phyloP scores from a whole-genome alignment of 2,329 filamentous ascomycete genomes.

The Waltergamsia citrina region DNA sequence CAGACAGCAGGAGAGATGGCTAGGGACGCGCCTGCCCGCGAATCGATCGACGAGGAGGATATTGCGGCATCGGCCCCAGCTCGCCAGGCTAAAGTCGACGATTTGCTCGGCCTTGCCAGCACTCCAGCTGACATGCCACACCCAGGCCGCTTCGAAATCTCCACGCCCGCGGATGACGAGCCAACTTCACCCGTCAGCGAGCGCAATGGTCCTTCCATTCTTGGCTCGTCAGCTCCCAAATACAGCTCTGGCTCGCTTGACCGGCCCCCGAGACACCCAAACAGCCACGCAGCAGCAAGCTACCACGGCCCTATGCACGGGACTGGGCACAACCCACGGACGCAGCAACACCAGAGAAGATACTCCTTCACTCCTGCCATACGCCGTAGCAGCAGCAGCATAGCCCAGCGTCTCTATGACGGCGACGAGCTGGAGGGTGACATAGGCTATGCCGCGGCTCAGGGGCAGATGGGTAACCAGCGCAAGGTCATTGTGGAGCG shows the following conservation, averaged over 20 bases:
- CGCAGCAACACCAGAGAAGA: conserved; percentile 35
- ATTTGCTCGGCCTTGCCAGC: conserved; percentile 60
- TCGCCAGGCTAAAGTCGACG: conserved; percentile 31
- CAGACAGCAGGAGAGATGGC: conserved; percentile 52
- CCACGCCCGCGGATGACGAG: conserved; percentile 23
- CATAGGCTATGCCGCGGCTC: conserved; percentile 85
- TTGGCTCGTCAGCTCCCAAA: not conserved
- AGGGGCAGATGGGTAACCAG: conserved; percentile 84
- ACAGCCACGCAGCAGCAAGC: conserved; percentile 18
- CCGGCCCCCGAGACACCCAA: conserved; percentile 6
- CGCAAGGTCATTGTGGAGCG: conserved; percentile 95
- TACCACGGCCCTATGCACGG: conserved; percentile 25
- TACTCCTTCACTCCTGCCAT: conserved; percentile 42
- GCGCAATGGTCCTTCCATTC: not conserved
- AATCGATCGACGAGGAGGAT: conserved; percentile 72
- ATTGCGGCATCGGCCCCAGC: conserved; percentile 44
- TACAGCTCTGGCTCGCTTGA: conserved; percentile 2
- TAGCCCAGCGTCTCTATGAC: conserved; percentile 46
- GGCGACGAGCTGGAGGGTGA: conserved; percentile 83
- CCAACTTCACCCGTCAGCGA: conserved; percentile 1
- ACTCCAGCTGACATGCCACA: conserved; percentile 60
- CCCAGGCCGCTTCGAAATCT: conserved; percentile 65
- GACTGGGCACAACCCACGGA: conserved; percentile 18
- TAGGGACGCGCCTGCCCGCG: conserved; percentile 40
- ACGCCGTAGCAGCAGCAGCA: conserved; percentile 37